Conservation (phyloP, 2,329 filamentous ascomycete species). For the Diaporthe sp. region DNA sequence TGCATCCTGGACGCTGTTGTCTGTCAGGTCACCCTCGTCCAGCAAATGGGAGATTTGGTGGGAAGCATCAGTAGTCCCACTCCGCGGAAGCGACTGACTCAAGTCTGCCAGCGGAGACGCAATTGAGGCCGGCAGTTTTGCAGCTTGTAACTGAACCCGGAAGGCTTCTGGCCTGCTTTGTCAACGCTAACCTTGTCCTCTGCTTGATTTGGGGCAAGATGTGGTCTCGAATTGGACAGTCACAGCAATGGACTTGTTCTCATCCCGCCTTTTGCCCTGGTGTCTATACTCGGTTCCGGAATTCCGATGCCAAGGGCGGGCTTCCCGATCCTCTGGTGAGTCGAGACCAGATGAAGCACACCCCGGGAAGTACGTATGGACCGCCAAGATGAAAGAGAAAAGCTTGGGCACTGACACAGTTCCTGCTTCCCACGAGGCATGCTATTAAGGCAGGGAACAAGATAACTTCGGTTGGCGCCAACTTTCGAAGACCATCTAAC, state of each 20-base stretch:
- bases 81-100: constrained; percentile 11
- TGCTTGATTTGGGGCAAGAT: background rate
- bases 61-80: constrained; percentile 8
- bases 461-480: background rate
- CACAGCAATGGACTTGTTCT: background rate
- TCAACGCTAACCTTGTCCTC: background rate
- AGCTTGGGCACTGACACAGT: background rate
- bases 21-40: background rate
- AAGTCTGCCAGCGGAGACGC: background rate
- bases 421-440: background rate
- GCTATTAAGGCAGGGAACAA: background rate
- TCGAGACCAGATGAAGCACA: constrained; percentile 4
- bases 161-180: background rate
- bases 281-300: background rate
- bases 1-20: background rate
- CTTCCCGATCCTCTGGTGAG: constrained; percentile 3
- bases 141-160: background rate
- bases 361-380: background rate
- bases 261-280: background rate
- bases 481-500: background rate
- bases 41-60: constrained; percentile 12
- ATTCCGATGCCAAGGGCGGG: constrained; percentile 6
- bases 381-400: background rate
- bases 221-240: background rate
- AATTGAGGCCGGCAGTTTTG: background rate